Evolutionary conservation across 768 basidiomycete genomes (phyloP), one percentile per base, ranked within the genome.

Genomic region (Agaricus sinodeliciosus): DNA sequence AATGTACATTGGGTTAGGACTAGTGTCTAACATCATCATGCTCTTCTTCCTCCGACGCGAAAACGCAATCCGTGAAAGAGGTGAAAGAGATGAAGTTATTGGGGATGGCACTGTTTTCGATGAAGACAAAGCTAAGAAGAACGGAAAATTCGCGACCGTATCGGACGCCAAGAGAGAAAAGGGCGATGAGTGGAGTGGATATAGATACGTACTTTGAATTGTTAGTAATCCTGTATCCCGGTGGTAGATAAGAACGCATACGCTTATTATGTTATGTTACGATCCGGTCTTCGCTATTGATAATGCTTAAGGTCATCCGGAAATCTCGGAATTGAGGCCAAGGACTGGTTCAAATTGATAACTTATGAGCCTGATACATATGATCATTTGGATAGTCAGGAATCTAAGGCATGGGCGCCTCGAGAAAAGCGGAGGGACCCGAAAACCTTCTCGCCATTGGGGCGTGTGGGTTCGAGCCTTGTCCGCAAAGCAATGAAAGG

Each of bases 161-260:
- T 81, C 71, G 16, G 84, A 86, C 1, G 85, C 84, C 40, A 85
- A 81, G 68, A 64, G 71, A 51, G 82, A 81, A 58, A 87, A 85
- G 68, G 86, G 85, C 1, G 85, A 89, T 65, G 66, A 68, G 43
- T 87, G 85, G 86, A 86, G 84, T 59, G 86, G 87, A 19, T 90
- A 88, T 63, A 71, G 81, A 59, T 90, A 89, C 65, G 79, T 70
- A 13, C 62, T 81, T 41, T 86, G 63, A 76, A 8, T 13, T 40
- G 39, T 42, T 18, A 1, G 12, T 26, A 5, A n/a, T n/a, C 37
- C 16, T 6, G 3, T 13, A 9, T 18, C 19, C 15, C 27, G 44
- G 13, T 27, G 6, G 44, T 45, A n/a, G 3, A 45, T 8, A n/a
- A 28, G 22, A 31, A 31, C 2, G 7, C 16, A 39, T 6, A 16